Conservation (phyloP, 2,329 filamentous ascomycete genomes). For the Colletotrichum sublineola region DNA sequence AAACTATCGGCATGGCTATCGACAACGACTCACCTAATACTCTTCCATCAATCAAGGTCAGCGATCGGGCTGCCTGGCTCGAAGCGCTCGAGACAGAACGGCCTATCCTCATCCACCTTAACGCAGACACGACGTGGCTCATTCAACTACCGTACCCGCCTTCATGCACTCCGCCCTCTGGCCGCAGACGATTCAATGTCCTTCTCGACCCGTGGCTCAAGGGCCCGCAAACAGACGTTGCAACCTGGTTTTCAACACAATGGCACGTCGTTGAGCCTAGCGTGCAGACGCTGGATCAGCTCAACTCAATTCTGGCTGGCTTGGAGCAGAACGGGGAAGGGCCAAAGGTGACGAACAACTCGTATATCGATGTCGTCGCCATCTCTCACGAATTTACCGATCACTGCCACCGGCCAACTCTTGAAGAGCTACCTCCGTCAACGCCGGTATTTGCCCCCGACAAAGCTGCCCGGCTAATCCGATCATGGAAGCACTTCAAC, state of each 20-base stretch:
- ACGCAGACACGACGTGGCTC: conserved; percentile 77
- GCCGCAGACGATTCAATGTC: conserved; percentile 71
- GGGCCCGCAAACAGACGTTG: conserved; percentile 73
- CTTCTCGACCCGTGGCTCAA: conserved; percentile 76
- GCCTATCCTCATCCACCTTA: conserved; percentile 72
- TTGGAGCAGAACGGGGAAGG: conserved; percentile 55
- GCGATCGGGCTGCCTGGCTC: conserved; percentile 27
- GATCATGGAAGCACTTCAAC: conserved; percentile 71
- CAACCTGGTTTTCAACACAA: conserved; percentile 75
- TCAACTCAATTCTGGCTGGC: conserved; percentile 64
- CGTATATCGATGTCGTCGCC: conserved; percentile 69
- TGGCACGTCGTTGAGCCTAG: conserved; percentile 69
- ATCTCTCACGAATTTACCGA: conserved; percentile 78
- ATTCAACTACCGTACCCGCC: conserved; percentile 72
- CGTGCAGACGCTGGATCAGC: conserved; percentile 66
- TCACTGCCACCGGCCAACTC: conserved; percentile 73
- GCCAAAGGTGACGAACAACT: conserved; percentile 44
- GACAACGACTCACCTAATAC: background rate
- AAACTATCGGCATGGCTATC: background rate
- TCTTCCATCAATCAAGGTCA: conserved; percentile 21
- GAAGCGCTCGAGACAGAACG: conserved; percentile 39
- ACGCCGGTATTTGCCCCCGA: conserved; percentile 72
- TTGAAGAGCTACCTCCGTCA: conserved; percentile 64
- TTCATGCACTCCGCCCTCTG: conserved; percentile 55
- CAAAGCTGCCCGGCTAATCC: conserved; percentile 69